Conservation (phyloP, 73 alveolate genomes). For the Tetrahymena thermophila region DNA sequence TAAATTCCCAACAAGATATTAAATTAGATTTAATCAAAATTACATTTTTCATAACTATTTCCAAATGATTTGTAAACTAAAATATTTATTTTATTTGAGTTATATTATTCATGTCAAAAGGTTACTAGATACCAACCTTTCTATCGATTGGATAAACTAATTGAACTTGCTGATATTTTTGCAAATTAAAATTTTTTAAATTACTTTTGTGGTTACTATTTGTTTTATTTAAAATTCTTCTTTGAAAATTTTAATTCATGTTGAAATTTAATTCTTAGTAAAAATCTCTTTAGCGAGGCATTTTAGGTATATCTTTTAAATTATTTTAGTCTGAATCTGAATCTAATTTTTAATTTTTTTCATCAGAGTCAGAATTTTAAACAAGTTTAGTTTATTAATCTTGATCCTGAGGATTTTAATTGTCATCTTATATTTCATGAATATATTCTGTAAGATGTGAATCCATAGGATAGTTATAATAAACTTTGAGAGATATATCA, state of each 20-base stretch:
- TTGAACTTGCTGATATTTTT: background rate
- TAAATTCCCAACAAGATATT: background rate
- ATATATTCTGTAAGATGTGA: background rate
- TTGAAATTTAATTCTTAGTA: background rate
- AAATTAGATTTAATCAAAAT: background rate
- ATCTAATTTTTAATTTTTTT: background rate
- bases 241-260: background rate
- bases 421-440: background rate
- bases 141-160: background rate
- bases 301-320: background rate
- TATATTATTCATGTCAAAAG: background rate
- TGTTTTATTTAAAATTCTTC: background rate
- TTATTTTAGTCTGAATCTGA: background rate
- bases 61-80: background rate
- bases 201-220: background rate
- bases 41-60: background rate
- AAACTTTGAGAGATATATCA: background rate
- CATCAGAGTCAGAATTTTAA: background rate
- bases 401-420: background rate
- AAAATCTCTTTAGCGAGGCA: background rate
- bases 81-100: background rate
- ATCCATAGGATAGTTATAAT: background rate
- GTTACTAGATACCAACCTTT: background rate
- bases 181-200: background rate
- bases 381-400: background rate